These are phyloP conservation scores for Verticillium dahliae DNA, from an alignment of 2,329 filamentous ascomycete species.

Conservation along the genomic window DNA sequence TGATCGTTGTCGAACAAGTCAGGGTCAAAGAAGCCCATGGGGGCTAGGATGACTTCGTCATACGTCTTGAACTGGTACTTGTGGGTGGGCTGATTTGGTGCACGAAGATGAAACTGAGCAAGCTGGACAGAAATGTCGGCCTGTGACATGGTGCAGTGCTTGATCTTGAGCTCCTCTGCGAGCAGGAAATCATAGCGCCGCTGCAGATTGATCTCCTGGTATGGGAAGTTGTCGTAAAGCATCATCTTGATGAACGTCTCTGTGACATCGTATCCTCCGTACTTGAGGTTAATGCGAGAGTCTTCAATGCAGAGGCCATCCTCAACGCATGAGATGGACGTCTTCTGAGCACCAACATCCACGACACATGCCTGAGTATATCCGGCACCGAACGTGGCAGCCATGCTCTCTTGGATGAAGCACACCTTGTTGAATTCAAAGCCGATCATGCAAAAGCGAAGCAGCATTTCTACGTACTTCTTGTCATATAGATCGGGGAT, in stretches of 20 bases:
- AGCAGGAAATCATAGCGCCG: slow-evolving; percentile 87
- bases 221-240: slow-evolving; percentile 92
- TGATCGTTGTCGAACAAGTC: slow-evolving; percentile 74
- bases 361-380: slow-evolving; percentile 93
- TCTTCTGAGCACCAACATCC: slow-evolving; percentile 95
- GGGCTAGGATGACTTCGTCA: slow-evolving; percentile 89
- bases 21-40: slow-evolving; percentile 91
- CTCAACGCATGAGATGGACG: slow-evolving; percentile 92
- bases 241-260: slow-evolving; percentile 97
- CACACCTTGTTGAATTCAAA: slow-evolving; percentile 86
- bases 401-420: slow-evolving; percentile 94
- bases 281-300: slow-evolving; percentile 91
- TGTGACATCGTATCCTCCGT: slow-evolving; percentile 85
- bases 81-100: slow-evolving; percentile 78
- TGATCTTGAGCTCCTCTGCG: slow-evolving; percentile 92
- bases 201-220: slow-evolving; percentile 86
- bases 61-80: slow-evolving; percentile 98
- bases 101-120: slow-evolving; percentile 84
- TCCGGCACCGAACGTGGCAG: slow-evolving; percentile 89
- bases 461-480: slow-evolving; percentile 75
- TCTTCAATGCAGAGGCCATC: slow-evolving; percentile 94
- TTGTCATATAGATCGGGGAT: slow-evolving; percentile 97
- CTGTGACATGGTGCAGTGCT: slow-evolving; percentile 86
- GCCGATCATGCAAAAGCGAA: slow-evolving; percentile 81
- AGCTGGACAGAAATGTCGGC: slow-evolving; percentile 82